phyloP scores from a whole-genome alignment of 2,329 filamentous ascomycete genomes.

The Bimuria novae-zelandiae region DNA sequence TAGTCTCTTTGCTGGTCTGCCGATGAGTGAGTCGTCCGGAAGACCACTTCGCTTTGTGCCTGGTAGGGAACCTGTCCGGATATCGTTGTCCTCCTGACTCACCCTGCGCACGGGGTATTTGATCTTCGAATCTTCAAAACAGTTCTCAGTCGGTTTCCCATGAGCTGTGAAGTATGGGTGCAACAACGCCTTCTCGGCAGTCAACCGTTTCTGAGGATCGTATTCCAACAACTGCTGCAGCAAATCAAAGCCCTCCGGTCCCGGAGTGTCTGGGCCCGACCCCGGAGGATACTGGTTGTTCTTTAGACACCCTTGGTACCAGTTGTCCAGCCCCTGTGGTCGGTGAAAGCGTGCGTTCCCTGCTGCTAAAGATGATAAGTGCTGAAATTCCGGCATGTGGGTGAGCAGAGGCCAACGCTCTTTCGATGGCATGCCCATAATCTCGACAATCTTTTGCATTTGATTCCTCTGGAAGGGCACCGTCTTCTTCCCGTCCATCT shows the following conservation, averaged over 20 bases:
- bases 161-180: conserved; percentile 80
- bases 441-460: conserved; percentile 98
- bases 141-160: conserved; percentile 72
- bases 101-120: conserved; percentile 91
- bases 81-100: conserved; percentile 94
- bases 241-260: conserved; percentile 77
- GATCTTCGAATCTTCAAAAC: conserved; percentile 85
- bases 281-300: conserved; percentile 52
- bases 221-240: conserved; percentile 86
- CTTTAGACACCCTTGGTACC: conserved; percentile 56
- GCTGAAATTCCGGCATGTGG: conserved; percentile 83
- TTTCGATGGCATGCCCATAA: conserved; percentile 87
- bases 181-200: conserved; percentile 83
- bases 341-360: conserved; percentile 56
- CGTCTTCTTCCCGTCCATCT: conserved; percentile 98
- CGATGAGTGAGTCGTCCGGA: conserved; percentile 76
- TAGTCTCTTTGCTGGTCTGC: conserved; percentile 58
- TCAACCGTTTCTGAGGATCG: conserved; percentile 85
- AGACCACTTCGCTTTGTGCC: conserved; percentile 89
- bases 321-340: conserved; percentile 69
- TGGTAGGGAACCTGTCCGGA: conserved; percentile 83
- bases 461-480: conserved; percentile 97
- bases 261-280: conserved; percentile 43
- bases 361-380: conserved; percentile 61
- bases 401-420: conserved; percentile 85